phyloP scores from a whole-genome alignment of 495 filamentous ascomycete species.

The Hyaloscypha hepaticicola region DNA sequence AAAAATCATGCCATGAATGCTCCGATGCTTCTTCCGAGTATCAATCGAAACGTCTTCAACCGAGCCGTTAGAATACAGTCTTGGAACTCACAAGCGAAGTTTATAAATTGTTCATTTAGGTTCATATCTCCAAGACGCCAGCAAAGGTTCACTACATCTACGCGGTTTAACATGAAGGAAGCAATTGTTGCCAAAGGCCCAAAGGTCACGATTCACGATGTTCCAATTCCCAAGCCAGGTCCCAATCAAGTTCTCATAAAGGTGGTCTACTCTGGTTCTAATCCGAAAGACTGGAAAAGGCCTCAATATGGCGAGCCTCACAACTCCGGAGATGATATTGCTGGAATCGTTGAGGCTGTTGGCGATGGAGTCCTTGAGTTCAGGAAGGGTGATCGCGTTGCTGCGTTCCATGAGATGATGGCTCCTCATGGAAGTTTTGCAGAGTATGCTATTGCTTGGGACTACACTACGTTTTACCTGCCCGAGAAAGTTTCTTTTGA shows the following conservation, averaged over 20 bases:
- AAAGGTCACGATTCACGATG: constrained; percentile 61
- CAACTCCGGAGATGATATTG: constrained; percentile 90
- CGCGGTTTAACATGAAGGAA: constrained; percentile 30
- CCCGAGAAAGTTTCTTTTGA: constrained; percentile 65
- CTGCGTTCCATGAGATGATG: constrained; percentile 68
- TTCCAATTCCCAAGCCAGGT: constrained; percentile 57
- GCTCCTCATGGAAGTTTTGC: constrained; percentile 60
- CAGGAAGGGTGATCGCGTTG: constrained; percentile 80
- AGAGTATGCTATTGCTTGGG: constrained; percentile 66
- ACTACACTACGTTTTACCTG: constrained; percentile 67
- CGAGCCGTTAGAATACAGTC: neutral
- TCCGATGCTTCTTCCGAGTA: neutral
- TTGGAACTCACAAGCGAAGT: neutral
- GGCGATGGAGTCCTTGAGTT: constrained; percentile 75
- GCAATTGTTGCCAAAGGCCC: constrained; percentile 35
- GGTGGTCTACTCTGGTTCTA: constrained; percentile 63
- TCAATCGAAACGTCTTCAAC: neutral
- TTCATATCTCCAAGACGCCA: neutral
- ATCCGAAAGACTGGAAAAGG: constrained; percentile 80
- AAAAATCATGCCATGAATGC: neutral
- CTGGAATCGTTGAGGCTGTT: constrained; percentile 76
- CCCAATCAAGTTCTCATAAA: constrained; percentile 67
- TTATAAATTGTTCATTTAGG: neutral
- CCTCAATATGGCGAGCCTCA: constrained; percentile 48
- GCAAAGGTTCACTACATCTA: neutral